Evolutionary conservation across 2,329 filamentous ascomycete species (phyloP).

Genomic region (Paracoccidioides lutzii): DNA sequence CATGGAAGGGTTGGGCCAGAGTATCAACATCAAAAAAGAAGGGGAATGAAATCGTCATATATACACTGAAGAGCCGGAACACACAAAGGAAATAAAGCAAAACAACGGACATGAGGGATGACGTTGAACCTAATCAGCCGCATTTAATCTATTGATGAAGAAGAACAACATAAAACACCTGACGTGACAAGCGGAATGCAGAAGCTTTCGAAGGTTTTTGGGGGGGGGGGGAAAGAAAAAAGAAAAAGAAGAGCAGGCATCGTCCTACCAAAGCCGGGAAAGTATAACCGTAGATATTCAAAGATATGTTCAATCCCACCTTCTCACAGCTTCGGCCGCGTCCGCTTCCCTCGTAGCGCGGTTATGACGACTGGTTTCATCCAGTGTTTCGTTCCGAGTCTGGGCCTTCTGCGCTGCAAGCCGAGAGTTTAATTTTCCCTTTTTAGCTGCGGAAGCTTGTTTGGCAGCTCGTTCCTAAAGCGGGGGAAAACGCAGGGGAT

Average conservation of each 20-base stretch:
- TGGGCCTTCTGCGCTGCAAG: constrained; percentile 64
- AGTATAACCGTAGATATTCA: background rate
- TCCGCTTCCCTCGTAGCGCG: constrained; percentile 56
- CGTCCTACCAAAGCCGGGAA: background rate
- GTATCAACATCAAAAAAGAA: background rate
- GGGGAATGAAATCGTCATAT: background rate
- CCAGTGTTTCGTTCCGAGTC: constrained; percentile 54
- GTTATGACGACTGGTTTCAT: constrained; percentile 55
- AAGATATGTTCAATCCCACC: constrained; percentile 39
- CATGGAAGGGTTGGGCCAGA: background rate
- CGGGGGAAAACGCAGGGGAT: background rate
- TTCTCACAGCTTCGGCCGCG: constrained; percentile 42
- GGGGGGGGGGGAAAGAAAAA: no score
- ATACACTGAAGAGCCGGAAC: no score
- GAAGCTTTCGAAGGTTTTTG: no score
- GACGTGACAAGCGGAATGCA: no score
- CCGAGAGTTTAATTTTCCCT: constrained; percentile 58
- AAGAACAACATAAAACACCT: no score
- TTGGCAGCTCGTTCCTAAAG: constrained; percentile 52
- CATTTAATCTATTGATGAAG: no score
- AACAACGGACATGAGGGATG: no score
- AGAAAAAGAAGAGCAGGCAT: no score
- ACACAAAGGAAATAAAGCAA: no score
- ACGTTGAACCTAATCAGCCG: no score
- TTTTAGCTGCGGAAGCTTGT: constrained; percentile 32